These are phyloP conservation scores for Candida sojae DNA, from an alignment of 1,139 yeast genomes.

Conservation along the genomic window DNA sequence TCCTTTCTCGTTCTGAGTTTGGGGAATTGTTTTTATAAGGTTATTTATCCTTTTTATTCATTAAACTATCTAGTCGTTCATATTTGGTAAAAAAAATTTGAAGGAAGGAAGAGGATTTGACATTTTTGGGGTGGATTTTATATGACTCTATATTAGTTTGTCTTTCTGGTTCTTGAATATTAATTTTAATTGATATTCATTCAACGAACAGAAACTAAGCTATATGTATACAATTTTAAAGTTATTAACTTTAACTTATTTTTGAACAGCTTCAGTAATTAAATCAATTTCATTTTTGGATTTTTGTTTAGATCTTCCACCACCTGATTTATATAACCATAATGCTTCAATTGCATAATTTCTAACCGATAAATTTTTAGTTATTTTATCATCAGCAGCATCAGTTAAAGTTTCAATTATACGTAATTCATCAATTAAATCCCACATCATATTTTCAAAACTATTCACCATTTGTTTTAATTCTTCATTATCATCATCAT, in stretches of 20 bases:
- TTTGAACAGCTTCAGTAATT: constrained; percentile 12
- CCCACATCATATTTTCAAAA: constrained; percentile 75
- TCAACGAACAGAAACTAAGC: not conserved
- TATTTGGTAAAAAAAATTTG: too few relatives aligned
- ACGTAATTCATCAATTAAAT: constrained; percentile 62
- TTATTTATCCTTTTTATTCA: too few relatives aligned
- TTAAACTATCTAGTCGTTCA: too few relatives aligned
- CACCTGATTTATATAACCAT: constrained; percentile 90
- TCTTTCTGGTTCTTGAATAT: too few relatives aligned
- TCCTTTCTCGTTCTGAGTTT: too few relatives aligned
- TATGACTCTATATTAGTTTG: too few relatives aligned
- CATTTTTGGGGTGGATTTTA: too few relatives aligned
- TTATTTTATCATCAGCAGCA: constrained; percentile 69
- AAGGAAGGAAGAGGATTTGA: too few relatives aligned
- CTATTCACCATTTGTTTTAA: constrained; percentile 38
- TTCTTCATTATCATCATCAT: constrained; percentile 34
- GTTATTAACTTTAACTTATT: not conserved
- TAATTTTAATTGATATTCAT: too few relatives aligned
- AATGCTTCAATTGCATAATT: constrained; percentile 90
- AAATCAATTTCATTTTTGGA: constrained; percentile 15
- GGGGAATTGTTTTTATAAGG: too few relatives aligned
- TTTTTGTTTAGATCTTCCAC: constrained; percentile 44
- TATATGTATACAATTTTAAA: constrained; percentile 6
- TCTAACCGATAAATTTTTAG: constrained; percentile 72
- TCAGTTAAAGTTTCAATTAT: constrained; percentile 72